Evolutionary conservation across 805 yeast genomes (phyloP).

Genomic region (Yamadazyma kitorensis): DNA sequence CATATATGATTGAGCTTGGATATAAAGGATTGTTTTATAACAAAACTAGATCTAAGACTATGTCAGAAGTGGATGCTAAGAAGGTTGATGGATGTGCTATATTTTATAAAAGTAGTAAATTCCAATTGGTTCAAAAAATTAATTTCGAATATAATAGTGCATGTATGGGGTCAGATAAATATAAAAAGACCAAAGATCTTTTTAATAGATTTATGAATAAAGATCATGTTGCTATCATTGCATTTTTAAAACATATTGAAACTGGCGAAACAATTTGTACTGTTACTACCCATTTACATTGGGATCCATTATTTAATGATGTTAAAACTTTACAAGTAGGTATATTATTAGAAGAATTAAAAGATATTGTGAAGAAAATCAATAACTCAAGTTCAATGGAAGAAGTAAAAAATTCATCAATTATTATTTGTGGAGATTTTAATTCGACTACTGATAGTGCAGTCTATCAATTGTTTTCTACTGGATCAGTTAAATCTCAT

Average conservation of each 20-base stretch:
- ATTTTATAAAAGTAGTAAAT: conserved; percentile 69
- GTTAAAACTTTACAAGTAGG: conserved; percentile 96
- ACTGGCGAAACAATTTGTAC: conserved; percentile 72
- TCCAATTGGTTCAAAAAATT: conserved; percentile 67
- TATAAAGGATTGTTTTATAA: conserved; percentile 81
- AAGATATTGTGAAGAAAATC: conserved; percentile 54
- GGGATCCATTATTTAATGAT: conserved; percentile 97
- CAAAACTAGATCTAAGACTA: conserved; percentile 89
- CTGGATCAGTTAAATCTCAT: conserved; percentile 78
- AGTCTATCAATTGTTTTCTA: conserved; percentile 84
- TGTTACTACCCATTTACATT: conserved; percentile 92
- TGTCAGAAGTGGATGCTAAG: conserved; percentile 74
- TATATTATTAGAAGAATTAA: conserved; percentile 83
- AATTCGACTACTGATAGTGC: conserved; percentile 87
- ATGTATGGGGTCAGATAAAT: conserved; percentile 78
- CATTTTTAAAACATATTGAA: conserved; percentile 67
- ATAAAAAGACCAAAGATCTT: conserved; percentile 89
- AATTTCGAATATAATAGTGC: conserved; percentile 79
- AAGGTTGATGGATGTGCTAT: conserved; percentile 99
- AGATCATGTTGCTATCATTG: conserved; percentile 84
- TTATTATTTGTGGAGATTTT: conserved; percentile 92
- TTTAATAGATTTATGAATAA: conserved; percentile 95
- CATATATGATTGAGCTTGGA: conserved; percentile 67
- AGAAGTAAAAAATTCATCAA: conserved; percentile 61
- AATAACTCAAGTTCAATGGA: conserved; percentile 44